Conservation (phyloP, 2,329 filamentous ascomycete genomes). For the Paecilomyces fulvus region DNA sequence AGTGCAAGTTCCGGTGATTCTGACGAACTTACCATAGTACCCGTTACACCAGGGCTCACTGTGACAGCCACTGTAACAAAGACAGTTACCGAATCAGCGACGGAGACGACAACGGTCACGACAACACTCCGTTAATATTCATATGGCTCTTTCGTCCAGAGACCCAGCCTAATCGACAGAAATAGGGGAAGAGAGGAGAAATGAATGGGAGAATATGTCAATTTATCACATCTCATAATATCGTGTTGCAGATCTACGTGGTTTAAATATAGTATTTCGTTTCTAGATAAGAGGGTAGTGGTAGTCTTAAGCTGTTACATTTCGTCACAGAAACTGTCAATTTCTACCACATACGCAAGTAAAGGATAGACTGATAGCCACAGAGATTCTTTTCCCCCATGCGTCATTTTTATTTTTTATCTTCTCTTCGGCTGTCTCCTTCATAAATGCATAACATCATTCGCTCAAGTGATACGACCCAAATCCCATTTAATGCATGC, state of each 20-base stretch:
- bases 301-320: neutral
- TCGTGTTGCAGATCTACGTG: too few species aligned
- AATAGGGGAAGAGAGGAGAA: neutral
- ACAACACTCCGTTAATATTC: neutral
- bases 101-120: constrained; percentile 3
- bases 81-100: constrained; percentile 11
- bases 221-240: too few species aligned
- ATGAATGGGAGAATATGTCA: too few species aligned
- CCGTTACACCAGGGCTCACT: constrained; percentile 1
- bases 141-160: neutral
- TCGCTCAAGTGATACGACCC: neutral
- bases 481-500: neutral
- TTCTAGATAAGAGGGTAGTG: too few species aligned
- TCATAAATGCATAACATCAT: neutral
- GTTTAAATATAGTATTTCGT: too few species aligned
- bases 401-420: neutral
- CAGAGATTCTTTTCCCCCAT: neutral
- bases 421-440: neutral
- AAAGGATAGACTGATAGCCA: neutral
- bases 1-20: neutral
- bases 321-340: neutral
- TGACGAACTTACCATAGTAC: neutral
- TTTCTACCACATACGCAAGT: neutral
- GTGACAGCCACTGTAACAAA: constrained; percentile 8
- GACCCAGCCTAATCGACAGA: neutral